Evolutionary conservation across 1,284 basidiomycete genomes (phyloP).

Genomic region (Austroboletus novae-zelandiae): DNA sequence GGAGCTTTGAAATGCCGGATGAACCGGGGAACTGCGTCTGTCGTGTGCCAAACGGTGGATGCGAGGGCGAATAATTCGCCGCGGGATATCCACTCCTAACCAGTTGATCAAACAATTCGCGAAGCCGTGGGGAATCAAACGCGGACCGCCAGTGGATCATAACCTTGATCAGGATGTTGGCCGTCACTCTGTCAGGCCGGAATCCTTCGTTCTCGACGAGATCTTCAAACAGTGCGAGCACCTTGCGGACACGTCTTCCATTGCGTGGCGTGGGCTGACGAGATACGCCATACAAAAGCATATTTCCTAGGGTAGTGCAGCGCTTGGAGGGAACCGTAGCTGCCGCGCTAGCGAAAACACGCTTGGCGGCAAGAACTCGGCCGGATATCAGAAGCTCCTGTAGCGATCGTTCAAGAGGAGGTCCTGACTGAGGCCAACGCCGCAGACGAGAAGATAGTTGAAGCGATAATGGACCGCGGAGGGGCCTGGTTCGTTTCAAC

Average conservation of each 20-base stretch:
- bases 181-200: constrained; percentile 58
- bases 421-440: constrained; percentile 1
- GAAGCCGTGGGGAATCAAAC: constrained; percentile 42
- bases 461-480: constrained; percentile 14
- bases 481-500: not conserved
- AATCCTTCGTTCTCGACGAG: constrained; percentile 45
- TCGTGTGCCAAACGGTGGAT: constrained; percentile 45
- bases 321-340: constrained; percentile 29
- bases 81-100: constrained; percentile 56
- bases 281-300: constrained; percentile 47
- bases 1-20: constrained; percentile 35
- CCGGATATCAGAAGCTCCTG: constrained; percentile 25
- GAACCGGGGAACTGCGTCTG: constrained; percentile 9
- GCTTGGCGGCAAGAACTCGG: constrained; percentile 41
- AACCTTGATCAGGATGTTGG: constrained; percentile 60
- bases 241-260: constrained; percentile 41
- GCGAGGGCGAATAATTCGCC: constrained; percentile 22
- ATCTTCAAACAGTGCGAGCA: constrained; percentile 39
- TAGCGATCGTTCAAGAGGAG: constrained; percentile 14
- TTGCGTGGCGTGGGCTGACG: constrained; percentile 35
- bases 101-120: constrained; percentile 59
- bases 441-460: constrained; percentile 20
- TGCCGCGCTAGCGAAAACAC: constrained; percentile 35
- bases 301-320: constrained; percentile 51
- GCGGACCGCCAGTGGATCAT: constrained; percentile 47